Conservation (phyloP, 2,329 filamentous ascomycete species). For the Pezizomycotina sp. region DNA sequence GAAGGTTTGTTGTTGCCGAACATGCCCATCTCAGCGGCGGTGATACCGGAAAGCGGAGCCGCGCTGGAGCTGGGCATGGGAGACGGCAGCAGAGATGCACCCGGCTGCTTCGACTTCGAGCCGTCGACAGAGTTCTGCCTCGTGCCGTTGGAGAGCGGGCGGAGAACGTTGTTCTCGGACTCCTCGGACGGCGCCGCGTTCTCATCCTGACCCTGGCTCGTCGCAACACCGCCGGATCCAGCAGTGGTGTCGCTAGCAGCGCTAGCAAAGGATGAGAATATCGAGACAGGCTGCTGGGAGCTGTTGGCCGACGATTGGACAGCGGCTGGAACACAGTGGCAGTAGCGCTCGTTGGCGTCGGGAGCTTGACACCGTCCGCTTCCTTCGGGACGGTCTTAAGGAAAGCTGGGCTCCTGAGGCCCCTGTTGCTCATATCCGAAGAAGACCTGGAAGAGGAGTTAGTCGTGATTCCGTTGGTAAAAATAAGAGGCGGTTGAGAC, state of each 20-base stretch:
- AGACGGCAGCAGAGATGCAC: conserved; percentile 8
- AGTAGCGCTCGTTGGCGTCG: background rate
- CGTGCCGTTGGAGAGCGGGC: conserved; percentile 17
- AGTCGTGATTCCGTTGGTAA: conserved; percentile 3
- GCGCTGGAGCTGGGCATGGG: conserved; percentile 7
- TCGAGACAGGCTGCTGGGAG: too few species aligned
- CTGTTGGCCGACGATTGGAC: too few species aligned
- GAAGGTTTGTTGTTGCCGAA: conserved; percentile 15
- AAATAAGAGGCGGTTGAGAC: background rate
- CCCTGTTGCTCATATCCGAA: too few species aligned
- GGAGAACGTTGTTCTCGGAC: conserved; percentile 12
- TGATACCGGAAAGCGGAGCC: conserved; percentile 9
- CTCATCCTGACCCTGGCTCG: conserved; percentile 1
- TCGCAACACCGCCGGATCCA: conserved; percentile 5
- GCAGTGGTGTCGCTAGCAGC: conserved; percentile 8
- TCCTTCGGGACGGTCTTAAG: too few species aligned
- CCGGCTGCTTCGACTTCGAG: conserved; percentile 11
- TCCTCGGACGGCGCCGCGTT: too few species aligned
- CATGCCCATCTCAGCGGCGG: conserved; percentile 17
- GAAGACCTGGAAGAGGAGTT: conserved; percentile 16
- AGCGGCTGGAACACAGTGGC: too few species aligned
- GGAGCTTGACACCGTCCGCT: too few species aligned
- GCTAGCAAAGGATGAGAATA: conserved; percentile 2
- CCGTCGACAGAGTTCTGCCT: conserved; percentile 11
- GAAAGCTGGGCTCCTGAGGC: too few species aligned